These are phyloP conservation scores for Penicillium sp. DNA, from an alignment of 2,329 filamentous ascomycete genomes.

Conservation along the genomic window DNA sequence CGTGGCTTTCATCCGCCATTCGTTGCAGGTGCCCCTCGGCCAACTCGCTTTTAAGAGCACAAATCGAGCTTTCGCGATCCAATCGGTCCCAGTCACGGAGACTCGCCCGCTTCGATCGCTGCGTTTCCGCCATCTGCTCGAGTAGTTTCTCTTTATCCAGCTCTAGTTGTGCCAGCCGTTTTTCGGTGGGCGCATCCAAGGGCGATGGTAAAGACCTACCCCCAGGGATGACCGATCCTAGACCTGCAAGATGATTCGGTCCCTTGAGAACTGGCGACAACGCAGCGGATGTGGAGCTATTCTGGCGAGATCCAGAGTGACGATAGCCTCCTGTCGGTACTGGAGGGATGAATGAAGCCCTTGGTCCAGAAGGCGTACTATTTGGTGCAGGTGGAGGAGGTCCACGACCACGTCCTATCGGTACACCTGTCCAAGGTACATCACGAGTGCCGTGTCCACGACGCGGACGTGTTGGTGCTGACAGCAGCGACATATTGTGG, in stretches of 20 bases:
- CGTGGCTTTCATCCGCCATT: conserved; percentile 46
- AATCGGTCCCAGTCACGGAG: conserved; percentile 49
- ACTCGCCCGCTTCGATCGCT: conserved; percentile 41
- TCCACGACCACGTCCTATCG: conserved; percentile 33
- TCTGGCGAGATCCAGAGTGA: conserved; percentile 36
- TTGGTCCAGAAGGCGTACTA: conserved; percentile 38
- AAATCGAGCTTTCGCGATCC: conserved; percentile 48
- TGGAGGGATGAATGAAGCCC: conserved; percentile 30
- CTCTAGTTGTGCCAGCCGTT: conserved; percentile 46
- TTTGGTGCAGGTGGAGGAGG: conserved; percentile 29
- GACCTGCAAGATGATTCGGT: conserved; percentile 39
- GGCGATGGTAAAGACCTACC: conserved; percentile 41
- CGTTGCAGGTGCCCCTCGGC: conserved; percentile 48
- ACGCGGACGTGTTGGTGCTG: conserved; percentile 49
- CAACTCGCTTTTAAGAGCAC: conserved; percentile 47
- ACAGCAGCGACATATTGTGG: conserved; percentile 40
- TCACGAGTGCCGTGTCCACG: conserved; percentile 38
- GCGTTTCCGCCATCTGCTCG: conserved; percentile 45
- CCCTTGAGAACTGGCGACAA: conserved; percentile 42
- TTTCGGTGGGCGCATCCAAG: conserved; percentile 42
- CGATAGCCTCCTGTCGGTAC: conserved; percentile 31
- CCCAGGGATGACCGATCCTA: conserved; percentile 42
- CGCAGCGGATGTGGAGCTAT: conserved; percentile 34
- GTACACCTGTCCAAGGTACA: conserved; percentile 30
- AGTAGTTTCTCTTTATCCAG: conserved; percentile 45